phyloP scores from a whole-genome alignment of 1,139 yeast genomes.

The Debaryomycetaceae sp. region DNA sequence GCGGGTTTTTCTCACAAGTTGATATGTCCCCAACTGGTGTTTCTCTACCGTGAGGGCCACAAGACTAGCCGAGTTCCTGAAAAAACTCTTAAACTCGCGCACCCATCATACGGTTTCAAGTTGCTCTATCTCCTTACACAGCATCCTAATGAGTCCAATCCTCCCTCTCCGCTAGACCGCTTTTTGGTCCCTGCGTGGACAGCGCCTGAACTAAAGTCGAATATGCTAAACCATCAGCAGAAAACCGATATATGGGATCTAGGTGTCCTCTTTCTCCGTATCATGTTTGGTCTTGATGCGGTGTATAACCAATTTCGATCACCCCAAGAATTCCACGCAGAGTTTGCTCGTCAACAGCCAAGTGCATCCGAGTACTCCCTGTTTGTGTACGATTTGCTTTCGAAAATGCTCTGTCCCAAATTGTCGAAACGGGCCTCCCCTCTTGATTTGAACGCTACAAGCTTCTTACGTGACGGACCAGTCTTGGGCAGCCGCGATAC shows the following conservation, averaged over 20 bases:
- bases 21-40: conserved; percentile 52
- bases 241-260: conserved; percentile 91
- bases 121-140: conserved; percentile 47
- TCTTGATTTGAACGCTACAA: conserved; percentile 71
- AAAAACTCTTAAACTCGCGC: conserved; percentile 47
- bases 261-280: conserved; percentile 67
- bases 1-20: conserved; percentile 67
- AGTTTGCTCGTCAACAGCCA: conserved; percentile 23
- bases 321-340: conserved; percentile 52
- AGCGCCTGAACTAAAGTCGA: conserved; percentile 61
- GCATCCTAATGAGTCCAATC: conserved; percentile 29
- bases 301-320: conserved; percentile 39
- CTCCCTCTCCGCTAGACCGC: conserved; percentile 4
- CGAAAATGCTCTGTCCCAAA: conserved; percentile 52
- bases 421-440: conserved; percentile 72
- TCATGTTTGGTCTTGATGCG: conserved; percentile 47
- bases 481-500: conserved; percentile 8
- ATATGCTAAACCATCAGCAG: conserved; percentile 40
- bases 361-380: conserved; percentile 24
- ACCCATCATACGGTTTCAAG: conserved; percentile 62
- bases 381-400: conserved; percentile 52
- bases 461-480: conserved; percentile 66
- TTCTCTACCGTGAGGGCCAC: conserved; percentile 12
- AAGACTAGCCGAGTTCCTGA: conserved; percentile 2
- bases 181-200: conserved; percentile 40